These are phyloP conservation scores for Aspergillus floridensis DNA, from an alignment of 2,329 filamentous ascomycete genomes.

Conservation along the genomic window DNA sequence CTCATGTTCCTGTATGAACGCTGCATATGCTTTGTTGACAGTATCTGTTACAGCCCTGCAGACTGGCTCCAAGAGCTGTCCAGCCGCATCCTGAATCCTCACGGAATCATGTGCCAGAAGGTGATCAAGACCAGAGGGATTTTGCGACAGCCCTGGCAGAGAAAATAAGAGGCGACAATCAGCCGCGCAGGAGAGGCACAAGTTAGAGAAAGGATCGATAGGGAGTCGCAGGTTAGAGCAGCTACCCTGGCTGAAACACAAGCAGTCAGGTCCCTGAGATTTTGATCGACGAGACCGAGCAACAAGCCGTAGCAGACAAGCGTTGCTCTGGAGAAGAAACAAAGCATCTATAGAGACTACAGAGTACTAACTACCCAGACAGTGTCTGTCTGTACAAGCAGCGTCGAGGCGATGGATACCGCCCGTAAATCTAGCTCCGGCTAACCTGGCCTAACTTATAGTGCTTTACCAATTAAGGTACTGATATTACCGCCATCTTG, in stretches of 20 bases:
- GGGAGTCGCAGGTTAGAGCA: neutral
- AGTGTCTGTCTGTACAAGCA: no score
- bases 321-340: neutral
- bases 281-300: neutral
- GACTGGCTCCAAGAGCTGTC: neutral
- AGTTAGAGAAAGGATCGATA: neutral
- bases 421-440: neutral
- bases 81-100: neutral
- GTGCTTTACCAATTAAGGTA: neutral
- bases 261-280: neutral
- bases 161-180: neutral
- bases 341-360: neutral
- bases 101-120: no score
- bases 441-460: neutral
- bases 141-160: neutral
- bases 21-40: neutral
- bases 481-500: neutral
- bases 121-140: no score
- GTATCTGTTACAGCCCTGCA: neutral
- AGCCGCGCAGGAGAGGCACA: neutral
- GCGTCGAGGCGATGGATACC: no score
- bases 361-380: no score
- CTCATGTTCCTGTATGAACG: neutral
- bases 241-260: neutral
- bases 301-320: neutral